phyloP scores from a whole-genome alignment of 2,329 filamentous ascomycete genomes.

The Xylaria sp. region DNA sequence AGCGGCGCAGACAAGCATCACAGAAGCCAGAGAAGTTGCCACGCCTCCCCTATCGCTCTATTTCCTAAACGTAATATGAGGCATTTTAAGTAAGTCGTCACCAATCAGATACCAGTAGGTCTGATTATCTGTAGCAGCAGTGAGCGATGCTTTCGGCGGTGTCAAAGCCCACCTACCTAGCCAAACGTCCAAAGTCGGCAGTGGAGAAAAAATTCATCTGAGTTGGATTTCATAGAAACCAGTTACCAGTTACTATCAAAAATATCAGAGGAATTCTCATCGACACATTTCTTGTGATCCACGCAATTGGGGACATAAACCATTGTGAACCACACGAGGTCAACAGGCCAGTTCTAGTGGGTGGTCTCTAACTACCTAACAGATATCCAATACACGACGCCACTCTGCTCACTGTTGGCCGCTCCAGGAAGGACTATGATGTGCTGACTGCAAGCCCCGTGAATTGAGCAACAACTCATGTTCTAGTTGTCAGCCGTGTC shows the following conservation, averaged over 20 bases:
- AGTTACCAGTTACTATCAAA: background rate
- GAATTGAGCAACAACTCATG: background rate
- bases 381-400: background rate
- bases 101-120: background rate
- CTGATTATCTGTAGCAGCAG: background rate
- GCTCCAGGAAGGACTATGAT: background rate
- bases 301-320: background rate
- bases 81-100: background rate
- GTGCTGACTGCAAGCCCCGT: background rate
- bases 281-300: background rate
- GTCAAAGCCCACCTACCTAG: background rate
- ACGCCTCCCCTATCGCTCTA: background rate
- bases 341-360: background rate
- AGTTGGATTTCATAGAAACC: background rate
- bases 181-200: background rate
- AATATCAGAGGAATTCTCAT: background rate
- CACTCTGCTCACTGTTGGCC: background rate
- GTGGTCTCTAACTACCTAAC: background rate
- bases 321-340: conserved; percentile 10
- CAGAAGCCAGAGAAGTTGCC: background rate
- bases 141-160: background rate
- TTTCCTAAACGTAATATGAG: background rate
- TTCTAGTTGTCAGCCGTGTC: background rate
- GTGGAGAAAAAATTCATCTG: background rate
- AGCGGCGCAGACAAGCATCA: background rate